A percentile compares a stretch with the other conserved stretches of the same genome.
Evolutionary conservation across 2,329 filamentous ascomycete genomes (phyloP).

Genomic region (Chrysosporium keratinophilum): DNA sequence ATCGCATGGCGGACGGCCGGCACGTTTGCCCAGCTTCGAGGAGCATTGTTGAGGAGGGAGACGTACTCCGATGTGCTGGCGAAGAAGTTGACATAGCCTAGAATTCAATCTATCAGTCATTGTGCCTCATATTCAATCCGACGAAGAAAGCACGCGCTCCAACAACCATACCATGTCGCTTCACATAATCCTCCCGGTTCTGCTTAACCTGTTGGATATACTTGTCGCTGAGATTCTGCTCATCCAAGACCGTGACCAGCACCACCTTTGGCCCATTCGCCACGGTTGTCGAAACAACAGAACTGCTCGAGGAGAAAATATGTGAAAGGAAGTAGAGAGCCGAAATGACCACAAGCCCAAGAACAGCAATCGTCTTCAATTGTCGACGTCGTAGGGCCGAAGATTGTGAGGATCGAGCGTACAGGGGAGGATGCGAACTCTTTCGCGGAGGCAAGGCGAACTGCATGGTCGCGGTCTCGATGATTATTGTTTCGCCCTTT

Average conservation of each 20-base stretch:
- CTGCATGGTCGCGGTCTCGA: slow-evolving; percentile 51
- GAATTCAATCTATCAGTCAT: slow-evolving; percentile 8
- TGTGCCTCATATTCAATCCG: neutral
- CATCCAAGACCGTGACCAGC: slow-evolving; percentile 75
- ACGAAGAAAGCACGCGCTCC: slow-evolving; percentile 3
- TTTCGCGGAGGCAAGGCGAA: slow-evolving; percentile 83
- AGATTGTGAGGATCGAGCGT: slow-evolving; percentile 42
- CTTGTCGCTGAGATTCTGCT: slow-evolving; percentile 49
- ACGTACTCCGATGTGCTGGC: slow-evolving; percentile 63
- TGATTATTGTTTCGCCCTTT: neutral
- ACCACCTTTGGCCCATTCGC: slow-evolving; percentile 48
- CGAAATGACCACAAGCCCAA: slow-evolving; percentile 46
- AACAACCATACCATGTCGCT: slow-evolving; percentile 60
- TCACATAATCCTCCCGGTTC: slow-evolving; percentile 77
- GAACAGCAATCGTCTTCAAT: slow-evolving; percentile 48
- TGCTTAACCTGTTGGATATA: slow-evolving; percentile 66
- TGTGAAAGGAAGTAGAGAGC: slow-evolving; percentile 52
- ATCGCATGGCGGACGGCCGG: slow-evolving; percentile 84
- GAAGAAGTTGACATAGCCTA: slow-evolving; percentile 81
- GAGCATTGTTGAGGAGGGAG: slow-evolving; percentile 32
- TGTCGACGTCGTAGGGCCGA: slow-evolving; percentile 48
- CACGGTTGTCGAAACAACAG: slow-evolving; percentile 23
- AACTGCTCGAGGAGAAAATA: slow-evolving; percentile 26
- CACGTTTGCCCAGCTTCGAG: slow-evolving; percentile 52
- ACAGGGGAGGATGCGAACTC: slow-evolving; percentile 64